Percentiles rank a stretch among this genome's conserved stretches.
Evolutionary conservation across 75 land plant genomes (phyloP).

Genomic region (Larix kaempferi): DNA sequence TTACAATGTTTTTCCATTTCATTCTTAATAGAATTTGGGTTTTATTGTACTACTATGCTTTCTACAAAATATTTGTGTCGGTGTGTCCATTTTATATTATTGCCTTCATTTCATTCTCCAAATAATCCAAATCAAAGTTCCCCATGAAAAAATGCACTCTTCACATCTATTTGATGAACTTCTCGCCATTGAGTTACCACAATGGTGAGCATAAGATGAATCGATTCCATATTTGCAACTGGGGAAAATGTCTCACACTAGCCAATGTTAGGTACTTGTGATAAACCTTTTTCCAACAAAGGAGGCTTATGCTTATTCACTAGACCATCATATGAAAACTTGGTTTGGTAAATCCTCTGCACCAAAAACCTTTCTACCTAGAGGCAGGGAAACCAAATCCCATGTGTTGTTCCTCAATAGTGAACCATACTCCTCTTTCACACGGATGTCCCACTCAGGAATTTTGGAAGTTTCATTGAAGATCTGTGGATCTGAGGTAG

Average conservation of each 20-base stretch:
- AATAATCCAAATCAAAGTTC: background rate
- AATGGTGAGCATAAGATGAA: background rate
- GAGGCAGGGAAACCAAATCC: background rate
- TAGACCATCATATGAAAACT: background rate
- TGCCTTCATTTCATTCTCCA: too few relatives aligned
- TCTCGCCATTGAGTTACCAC: background rate
- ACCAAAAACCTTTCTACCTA: background rate
- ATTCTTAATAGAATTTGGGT: too few relatives aligned
- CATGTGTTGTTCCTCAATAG: background rate
- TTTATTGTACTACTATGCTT: too few relatives aligned
- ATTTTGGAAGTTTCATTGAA: background rate
- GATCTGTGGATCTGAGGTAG: too few relatives aligned
- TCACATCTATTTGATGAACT: background rate
- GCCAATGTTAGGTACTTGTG: background rate
- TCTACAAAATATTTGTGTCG: too few relatives aligned
- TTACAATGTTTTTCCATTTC: too few relatives aligned
- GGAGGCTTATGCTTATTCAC: background rate
- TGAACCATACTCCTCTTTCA: background rate
- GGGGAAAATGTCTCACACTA: background rate
- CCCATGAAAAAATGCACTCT: background rate
- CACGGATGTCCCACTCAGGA: background rate
- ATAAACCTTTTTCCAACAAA: background rate
- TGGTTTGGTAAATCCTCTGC: background rate
- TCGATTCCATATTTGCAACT: background rate
- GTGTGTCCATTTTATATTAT: too few relatives aligned